These are phyloP conservation scores for Aegilops speltoides DNA, from an alignment of 176 grass and related monocot genomes.

Conservation along the genomic window DNA sequence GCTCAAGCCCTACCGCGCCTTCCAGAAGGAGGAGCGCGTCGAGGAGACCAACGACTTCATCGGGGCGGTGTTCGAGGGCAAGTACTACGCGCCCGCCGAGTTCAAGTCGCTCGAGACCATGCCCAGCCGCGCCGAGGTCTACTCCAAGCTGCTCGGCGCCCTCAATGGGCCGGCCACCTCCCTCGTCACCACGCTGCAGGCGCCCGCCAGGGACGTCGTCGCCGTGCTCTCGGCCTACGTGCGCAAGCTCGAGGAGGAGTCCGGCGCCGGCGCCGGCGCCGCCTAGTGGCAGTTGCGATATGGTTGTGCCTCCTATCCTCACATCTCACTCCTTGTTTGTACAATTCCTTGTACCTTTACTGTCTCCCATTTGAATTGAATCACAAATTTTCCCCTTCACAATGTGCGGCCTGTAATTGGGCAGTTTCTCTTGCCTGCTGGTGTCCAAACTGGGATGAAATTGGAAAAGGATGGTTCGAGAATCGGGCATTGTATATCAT, in stretches of 20 bases:
- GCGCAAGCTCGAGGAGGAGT: slow-evolving; percentile 68
- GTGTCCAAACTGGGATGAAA: background rate
- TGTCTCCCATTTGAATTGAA: slow-evolving; percentile 35
- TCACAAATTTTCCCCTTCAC: slow-evolving; percentile 36
- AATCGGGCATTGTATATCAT: background rate
- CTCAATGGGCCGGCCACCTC: slow-evolving; percentile 71
- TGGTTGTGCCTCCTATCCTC: slow-evolving; percentile 24
- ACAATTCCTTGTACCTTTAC: slow-evolving; percentile 40
- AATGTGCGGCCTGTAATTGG: background rate
- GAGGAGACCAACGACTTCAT: slow-evolving; percentile 84
- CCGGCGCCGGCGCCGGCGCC: slow-evolving; percentile 19
- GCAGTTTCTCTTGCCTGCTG: background rate
- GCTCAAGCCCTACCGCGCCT: slow-evolving; percentile 73
- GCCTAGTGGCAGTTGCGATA: slow-evolving; percentile 14
- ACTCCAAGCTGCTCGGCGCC: slow-evolving; percentile 74
- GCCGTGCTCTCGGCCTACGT: slow-evolving; percentile 63
- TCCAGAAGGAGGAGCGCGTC: slow-evolving; percentile 88
- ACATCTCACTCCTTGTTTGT: slow-evolving; percentile 29
- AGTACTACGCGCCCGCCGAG: slow-evolving; percentile 79
- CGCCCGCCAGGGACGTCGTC: slow-evolving; percentile 58
- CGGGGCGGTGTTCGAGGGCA: slow-evolving; percentile 89
- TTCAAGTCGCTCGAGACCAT: slow-evolving; percentile 91
- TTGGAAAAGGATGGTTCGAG: background rate
- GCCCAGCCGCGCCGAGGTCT: slow-evolving; percentile 85
- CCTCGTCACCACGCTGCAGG: slow-evolving; percentile 67